Conservation (phyloP, 352 stramenopile species). For the Phytopythium helicoides region DNA sequence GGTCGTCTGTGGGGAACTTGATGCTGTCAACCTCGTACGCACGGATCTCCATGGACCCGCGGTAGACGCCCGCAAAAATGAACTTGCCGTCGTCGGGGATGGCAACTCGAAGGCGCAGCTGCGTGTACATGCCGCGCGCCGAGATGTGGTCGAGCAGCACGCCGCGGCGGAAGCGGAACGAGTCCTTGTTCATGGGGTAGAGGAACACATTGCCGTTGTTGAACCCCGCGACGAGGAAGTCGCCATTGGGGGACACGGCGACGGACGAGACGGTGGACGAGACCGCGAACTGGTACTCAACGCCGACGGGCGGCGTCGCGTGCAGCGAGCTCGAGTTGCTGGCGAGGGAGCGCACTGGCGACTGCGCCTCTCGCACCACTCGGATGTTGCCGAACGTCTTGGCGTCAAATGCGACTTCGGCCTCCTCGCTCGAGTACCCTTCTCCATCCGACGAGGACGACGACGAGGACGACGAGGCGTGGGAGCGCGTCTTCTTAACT, state of each 20-base stretch:
- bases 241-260: constrained; percentile 59
- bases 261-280: constrained; percentile 76
- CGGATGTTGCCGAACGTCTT: constrained; percentile 62
- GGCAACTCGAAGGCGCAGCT: constrained; percentile 76
- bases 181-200: constrained; percentile 66
- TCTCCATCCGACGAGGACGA: constrained; percentile 26
- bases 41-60: constrained; percentile 83
- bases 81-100: constrained; percentile 79
- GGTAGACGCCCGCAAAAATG: constrained; percentile 84
- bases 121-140: constrained; percentile 77
- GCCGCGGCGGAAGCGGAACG: constrained; percentile 60
- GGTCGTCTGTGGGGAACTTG: constrained; percentile 38
- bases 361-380: constrained; percentile 46
- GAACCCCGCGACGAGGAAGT: constrained; percentile 79
- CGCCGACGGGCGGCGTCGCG: constrained; percentile 26
- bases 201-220: constrained; percentile 63
- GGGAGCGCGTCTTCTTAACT: constrained; percentile 13
- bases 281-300: constrained; percentile 64
- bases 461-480: constrained; percentile 16
- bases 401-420: constrained; percentile 59
- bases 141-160: constrained; percentile 83
- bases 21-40: constrained; percentile 84
- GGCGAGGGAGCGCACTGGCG: constrained; percentile 31
- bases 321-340: constrained; percentile 30
- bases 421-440: constrained; percentile 51